A percentile compares a stretch with the other conserved stretches of the same genome.
Conservation (phyloP, 2,329 filamentous ascomycete species). For the Aspergillus viridinutans region DNA sequence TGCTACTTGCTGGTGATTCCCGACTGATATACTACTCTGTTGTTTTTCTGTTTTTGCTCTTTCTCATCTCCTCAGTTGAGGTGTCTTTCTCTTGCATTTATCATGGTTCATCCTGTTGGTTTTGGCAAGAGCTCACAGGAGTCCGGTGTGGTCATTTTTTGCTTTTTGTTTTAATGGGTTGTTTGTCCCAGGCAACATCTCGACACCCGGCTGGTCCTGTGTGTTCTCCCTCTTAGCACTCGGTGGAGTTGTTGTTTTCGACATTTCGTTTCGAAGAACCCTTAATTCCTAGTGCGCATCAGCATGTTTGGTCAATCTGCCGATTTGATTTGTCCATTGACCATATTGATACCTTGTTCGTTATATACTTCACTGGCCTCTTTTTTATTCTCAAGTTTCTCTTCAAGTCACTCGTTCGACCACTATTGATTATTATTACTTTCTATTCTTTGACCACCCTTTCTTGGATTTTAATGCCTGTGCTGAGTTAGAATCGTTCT, state of each 20-base stretch:
- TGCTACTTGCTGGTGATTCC: constrained; percentile 30
- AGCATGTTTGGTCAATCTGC: constrained; percentile 29
- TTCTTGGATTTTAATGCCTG: constrained; percentile 17
- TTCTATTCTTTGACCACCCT: constrained; percentile 7
- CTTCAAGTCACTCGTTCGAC: constrained; percentile 12
- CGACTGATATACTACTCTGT: constrained; percentile 18
- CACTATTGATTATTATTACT: constrained; percentile 11
- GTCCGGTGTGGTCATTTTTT: constrained; percentile 42
- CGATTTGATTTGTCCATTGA: constrained; percentile 8
- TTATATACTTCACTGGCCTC: constrained; percentile 19
- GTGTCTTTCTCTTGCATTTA: constrained; percentile 31
- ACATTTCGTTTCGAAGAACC: constrained; percentile 9
- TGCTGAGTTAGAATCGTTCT: constrained; percentile 24
- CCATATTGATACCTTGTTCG: constrained; percentile 32
- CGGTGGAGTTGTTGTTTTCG: constrained; percentile 33
- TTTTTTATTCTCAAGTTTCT: constrained; percentile 12
- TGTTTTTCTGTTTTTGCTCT: constrained; percentile 21
- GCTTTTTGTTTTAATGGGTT: constrained; percentile 30
- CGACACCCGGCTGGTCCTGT: constrained; percentile 46
- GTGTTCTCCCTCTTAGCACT: constrained; percentile 40
- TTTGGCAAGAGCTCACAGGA: constrained; percentile 37
- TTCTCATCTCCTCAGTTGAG: constrained; percentile 16
- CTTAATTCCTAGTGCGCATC: constrained; percentile 31
- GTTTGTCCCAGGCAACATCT: constrained; percentile 33
- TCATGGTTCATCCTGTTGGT: constrained; percentile 19